Conservation (phyloP, 1,139 yeast genomes). For the Spencermartinsiella ligniputridi region DNA sequence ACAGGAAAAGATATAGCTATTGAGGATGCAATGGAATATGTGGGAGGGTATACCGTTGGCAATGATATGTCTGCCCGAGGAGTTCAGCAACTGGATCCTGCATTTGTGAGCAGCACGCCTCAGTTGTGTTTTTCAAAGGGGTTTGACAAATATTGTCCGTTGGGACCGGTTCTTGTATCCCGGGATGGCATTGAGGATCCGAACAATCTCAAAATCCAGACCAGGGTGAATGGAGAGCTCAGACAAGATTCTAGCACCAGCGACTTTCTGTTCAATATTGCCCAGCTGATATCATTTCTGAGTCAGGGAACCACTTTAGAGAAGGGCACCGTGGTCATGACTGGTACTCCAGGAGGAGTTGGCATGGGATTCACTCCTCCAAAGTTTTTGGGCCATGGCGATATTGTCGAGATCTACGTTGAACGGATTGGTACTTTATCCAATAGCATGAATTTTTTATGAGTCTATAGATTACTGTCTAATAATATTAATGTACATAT, state of each 20-base stretch:
- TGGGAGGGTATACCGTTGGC: constrained; percentile 50
- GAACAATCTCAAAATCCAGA: constrained; percentile 35
- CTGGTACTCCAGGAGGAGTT: constrained; percentile 55
- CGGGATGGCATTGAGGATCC: constrained; percentile 31
- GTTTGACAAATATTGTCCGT: constrained; percentile 53
- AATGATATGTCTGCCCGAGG: constrained; percentile 55
- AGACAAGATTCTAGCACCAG: constrained; percentile 44
- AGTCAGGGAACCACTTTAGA: constrained; percentile 48
- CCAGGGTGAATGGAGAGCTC: constrained; percentile 41
- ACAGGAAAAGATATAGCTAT: constrained; percentile 40
- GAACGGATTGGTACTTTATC: constrained; percentile 5
- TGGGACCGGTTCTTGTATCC: constrained; percentile 49
- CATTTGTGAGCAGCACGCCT: constrained; percentile 33
- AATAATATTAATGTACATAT: background rate
- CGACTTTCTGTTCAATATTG: constrained; percentile 48
- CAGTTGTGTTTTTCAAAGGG: constrained; percentile 51
- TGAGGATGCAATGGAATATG: constrained; percentile 42
- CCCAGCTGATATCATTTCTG: constrained; percentile 43
- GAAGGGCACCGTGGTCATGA: constrained; percentile 48
- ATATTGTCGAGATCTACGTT: constrained; percentile 3
- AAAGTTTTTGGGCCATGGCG: constrained; percentile 1
- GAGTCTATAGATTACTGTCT: no score
- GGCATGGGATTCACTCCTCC: constrained; percentile 42
- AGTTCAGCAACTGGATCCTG: constrained; percentile 22
- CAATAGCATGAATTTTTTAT: constrained; percentile 4